phyloP scores from a whole-genome alignment of 129 eudicot genomes.

The Chrysanthemum seticuspe region DNA sequence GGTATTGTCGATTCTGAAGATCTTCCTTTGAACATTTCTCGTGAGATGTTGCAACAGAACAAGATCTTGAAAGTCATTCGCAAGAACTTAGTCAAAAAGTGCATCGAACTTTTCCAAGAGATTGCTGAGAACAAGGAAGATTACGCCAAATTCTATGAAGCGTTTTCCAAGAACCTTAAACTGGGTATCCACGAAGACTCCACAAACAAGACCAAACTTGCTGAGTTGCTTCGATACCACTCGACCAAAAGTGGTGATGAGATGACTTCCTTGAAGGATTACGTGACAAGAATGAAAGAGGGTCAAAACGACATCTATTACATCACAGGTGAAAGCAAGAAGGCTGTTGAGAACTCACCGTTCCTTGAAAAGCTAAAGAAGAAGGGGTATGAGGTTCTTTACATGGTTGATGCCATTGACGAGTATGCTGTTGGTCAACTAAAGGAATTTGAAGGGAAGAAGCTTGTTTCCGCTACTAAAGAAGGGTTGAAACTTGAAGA shows the following conservation, averaged over 20 bases:
- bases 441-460: background rate
- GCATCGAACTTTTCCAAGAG: slow-evolving; percentile 31
- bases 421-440: background rate
- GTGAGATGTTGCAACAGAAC: slow-evolving; percentile 23
- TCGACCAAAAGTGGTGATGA: no score
- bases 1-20: no score
- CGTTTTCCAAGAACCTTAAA: slow-evolving; percentile 27
- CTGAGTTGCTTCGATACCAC: no score
- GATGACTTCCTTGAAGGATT: slow-evolving; percentile 42
- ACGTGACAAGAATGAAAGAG: slow-evolving; percentile 57
- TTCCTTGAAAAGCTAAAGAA: slow-evolving; percentile 24
- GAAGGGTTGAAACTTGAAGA: no score
- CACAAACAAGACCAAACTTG: slow-evolving; percentile 7
- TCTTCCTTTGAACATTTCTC: slow-evolving; percentile 21
- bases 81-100: slow-evolving; percentile 26
- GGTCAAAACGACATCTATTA: slow-evolving; percentile 49
- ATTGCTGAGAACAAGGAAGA: slow-evolving; percentile 29
- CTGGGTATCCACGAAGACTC: slow-evolving; percentile 80
- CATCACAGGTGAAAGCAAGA: slow-evolving; percentile 59
- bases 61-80: slow-evolving; percentile 26
- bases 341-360: slow-evolving; percentile 54
- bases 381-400: background rate
- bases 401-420: background rate
- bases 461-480: no score
- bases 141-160: slow-evolving; percentile 63